phyloP scores from a whole-genome alignment of 2,329 filamentous ascomycete genomes.

The Botrytis aclada region DNA sequence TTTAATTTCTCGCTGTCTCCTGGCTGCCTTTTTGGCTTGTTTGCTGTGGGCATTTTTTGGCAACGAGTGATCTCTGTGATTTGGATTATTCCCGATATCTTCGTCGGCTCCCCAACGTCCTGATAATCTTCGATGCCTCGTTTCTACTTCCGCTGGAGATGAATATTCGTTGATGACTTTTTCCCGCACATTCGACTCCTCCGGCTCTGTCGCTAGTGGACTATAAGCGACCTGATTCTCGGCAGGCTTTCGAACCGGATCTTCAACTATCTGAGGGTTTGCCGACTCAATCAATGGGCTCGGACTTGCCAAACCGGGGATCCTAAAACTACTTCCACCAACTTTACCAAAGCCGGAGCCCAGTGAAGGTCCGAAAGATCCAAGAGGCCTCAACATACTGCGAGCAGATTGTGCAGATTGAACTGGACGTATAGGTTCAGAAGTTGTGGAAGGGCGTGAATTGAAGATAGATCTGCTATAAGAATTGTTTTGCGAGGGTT shows the following conservation, averaged over 20 bases:
- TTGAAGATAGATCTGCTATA: not conserved
- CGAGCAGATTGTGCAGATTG: not conserved
- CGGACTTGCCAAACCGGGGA: not conserved
- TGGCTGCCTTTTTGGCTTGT: conserved; percentile 33
- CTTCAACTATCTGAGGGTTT: not conserved
- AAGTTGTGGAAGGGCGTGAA: not conserved
- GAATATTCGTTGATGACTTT: not conserved
- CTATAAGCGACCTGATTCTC: not conserved
- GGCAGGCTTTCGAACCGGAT: not conserved
- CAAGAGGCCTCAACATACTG: not conserved
- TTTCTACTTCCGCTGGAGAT: not conserved
- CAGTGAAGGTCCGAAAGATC: not conserved
- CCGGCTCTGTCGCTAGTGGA: not conserved
- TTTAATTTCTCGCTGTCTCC: conserved; percentile 31
- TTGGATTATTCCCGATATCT: not conserved
- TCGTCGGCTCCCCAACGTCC: conserved; percentile 16
- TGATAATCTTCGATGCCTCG: conserved; percentile 11
- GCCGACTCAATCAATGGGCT: not conserved
- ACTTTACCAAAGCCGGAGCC: not conserved
- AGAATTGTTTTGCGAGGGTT: not conserved
- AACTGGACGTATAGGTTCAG: not conserved
- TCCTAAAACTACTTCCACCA: conserved; percentile 1
- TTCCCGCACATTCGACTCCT: not conserved
- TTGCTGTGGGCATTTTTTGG: conserved; percentile 30
- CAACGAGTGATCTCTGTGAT: conserved; percentile 1